Evolutionary conservation across 2,329 filamentous ascomycete species (phyloP).

Genomic region (Nigrospora sphaerica): DNA sequence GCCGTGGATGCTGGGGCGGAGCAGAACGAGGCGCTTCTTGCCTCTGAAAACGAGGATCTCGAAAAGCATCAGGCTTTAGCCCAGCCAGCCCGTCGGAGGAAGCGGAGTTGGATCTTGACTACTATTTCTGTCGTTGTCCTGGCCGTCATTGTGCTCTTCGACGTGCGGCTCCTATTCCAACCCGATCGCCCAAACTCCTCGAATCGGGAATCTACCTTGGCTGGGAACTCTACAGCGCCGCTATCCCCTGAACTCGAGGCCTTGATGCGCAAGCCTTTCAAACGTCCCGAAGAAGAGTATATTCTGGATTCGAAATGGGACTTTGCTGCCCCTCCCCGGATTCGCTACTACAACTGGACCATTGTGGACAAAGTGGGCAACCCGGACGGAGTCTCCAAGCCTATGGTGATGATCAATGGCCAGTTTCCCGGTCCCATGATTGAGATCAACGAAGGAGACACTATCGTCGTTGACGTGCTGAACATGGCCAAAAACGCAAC

Average conservation of each 20-base stretch:
- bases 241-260: background rate
- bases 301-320: conserved; percentile 52
- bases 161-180: conserved; percentile 2
- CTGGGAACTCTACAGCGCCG: too few species aligned
- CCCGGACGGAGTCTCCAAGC: conserved; percentile 51
- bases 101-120: conserved; percentile 7
- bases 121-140: conserved; percentile 4
- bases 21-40: conserved; percentile 6
- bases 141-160: conserved; percentile 3
- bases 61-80: conserved; percentile 1
- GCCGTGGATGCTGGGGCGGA: conserved; percentile 2
- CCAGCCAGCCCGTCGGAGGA: background rate
- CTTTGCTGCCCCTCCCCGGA: conserved; percentile 36
- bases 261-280: conserved; percentile 2
- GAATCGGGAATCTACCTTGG: too few species aligned
- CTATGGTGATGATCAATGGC: conserved; percentile 65
- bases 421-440: conserved; percentile 69
- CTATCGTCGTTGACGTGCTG: conserved; percentile 59
- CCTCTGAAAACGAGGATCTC: conserved; percentile 1
- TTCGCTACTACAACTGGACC: conserved; percentile 53
- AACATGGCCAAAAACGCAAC: conserved; percentile 63
- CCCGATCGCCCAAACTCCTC: background rate
- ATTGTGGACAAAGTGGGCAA: conserved; percentile 51
- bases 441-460: conserved; percentile 67
- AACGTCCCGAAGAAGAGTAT: conserved; percentile 36